phyloP scores from a whole-genome alignment of 352 stramenopile species.

The Aphanomyces astaci region DNA sequence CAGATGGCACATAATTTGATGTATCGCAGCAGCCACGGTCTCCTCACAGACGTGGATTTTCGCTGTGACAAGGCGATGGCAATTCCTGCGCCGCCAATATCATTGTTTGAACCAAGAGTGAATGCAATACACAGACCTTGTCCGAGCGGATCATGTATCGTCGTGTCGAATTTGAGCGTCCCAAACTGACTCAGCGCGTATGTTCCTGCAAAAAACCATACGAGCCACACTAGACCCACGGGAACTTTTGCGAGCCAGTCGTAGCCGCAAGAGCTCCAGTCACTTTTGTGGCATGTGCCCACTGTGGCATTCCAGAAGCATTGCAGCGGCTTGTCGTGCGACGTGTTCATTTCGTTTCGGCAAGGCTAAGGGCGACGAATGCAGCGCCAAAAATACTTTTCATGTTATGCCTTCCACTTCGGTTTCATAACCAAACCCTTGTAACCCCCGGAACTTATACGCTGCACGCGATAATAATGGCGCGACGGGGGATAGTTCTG shows the following conservation, averaged over 20 bases:
- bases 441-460: not conserved
- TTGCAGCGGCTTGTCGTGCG: not conserved
- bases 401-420: too few species aligned
- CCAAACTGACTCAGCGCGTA: constrained; percentile 9
- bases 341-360: not conserved
- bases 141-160: constrained; percentile 15
- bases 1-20: constrained; percentile 23
- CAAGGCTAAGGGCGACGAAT: not conserved
- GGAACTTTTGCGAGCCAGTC: constrained; percentile 15
- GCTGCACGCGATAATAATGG: too few species aligned
- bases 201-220: constrained; percentile 17
- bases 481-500: too few species aligned
- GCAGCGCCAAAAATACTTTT: constrained; percentile 5
- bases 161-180: constrained; percentile 14
- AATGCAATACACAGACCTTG: constrained; percentile 2
- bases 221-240: constrained; percentile 4
- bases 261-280: constrained; percentile 20
- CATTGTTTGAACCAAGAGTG: not conserved
- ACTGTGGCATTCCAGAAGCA: not conserved
- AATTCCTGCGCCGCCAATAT: not conserved
- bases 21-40: constrained; percentile 3
- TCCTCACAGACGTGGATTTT: not conserved
- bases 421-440: not conserved
- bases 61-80: constrained; percentile 13
- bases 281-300: not conserved